Evolutionary conservation across 371 early-diverging fungal species (phyloP), one percentile per base, ranked within the genome.

Genomic region (Lichtheimia ornata): DNA sequence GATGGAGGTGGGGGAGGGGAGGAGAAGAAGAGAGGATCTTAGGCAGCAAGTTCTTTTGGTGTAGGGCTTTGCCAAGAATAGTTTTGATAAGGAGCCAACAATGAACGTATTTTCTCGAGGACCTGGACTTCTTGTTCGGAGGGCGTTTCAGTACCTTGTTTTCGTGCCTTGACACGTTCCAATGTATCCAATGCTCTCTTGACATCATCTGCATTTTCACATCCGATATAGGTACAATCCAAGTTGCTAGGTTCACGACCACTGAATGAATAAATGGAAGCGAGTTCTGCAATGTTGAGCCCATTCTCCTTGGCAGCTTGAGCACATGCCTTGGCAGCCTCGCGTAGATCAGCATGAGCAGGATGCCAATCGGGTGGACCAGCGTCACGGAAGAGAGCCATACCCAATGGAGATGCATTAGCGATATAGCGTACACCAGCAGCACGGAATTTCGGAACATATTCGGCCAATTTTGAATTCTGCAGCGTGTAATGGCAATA

Each of bases 401-500:
- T 92, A 20, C 84, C 83, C 28, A 92, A 65, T 0, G 93, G 93
- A n/a, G 90, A 89, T 4, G 91, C 93, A 44, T 84, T 88, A 57
- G 89, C 70, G 49, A 92, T 50, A 9, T 81, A 81, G 5, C 70
- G 61, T 6, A 92, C 87, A 47, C 89, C 91, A 20, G 76, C 83
- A n/a, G 61, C 76, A 45, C 77, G 82, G 61, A 87, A 81, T 24
- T 67, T 66, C 1, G 81, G 82, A 17, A 84, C 67, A 62, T 84
- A 88, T 11, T 85, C 82, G 2, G 74, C 72, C 17, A 91, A 71
- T 13, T 58, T 60, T 5, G 87, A 86, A 69, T 88, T 90, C 59
- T 91, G 90, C 25, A 92, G 72, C 35, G 85, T 88, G 59, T 87
- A 88, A 63, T 91, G 90, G 68, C 90, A 90, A 56, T 92, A 92